Evolutionary conservation across 2,329 filamentous ascomycete genomes (phyloP), one percentile per base, ranked within the genome.

Genomic region (Monilinia aucupariae): DNA sequence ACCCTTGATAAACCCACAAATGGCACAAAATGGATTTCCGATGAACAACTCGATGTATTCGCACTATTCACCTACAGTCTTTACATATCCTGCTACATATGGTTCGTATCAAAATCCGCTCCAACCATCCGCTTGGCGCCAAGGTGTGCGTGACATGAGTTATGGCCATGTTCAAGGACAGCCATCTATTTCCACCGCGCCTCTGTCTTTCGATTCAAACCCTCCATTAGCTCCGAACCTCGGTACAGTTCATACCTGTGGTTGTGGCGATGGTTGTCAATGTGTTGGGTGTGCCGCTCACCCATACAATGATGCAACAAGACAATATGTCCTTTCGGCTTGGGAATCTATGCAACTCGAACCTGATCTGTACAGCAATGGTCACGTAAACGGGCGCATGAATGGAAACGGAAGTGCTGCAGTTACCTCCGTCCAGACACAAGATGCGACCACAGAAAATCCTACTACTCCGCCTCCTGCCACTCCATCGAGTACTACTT

Each of bases 271-370:
- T 61, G 77, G 77, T 34, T 90, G 87, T 67, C 81, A 85, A 67
- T 90, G 87, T 70, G 77, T 89, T 43, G 87, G 86, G 13, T 90
- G 87, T 71, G 80, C 85, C 6, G 83, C 83, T 2, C 86, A 89
- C 71, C 85, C 87, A 15, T 87, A 85, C 70, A 89, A 89, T 68
- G 79, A 83, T 9, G 82, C 85, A 27, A 89, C 83, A 58, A 81
- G 78, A 77, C 75, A 79, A 53, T 78, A 80, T 64, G 78, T 86
- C 3, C 76, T 80, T 59, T 81, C 80, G 8, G 80, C 80, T 70
- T 68, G 77, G 62, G 59, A 65, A 61, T 67, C 60, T 4, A 72
- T 71, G 68, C 61, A 69, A 27, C 64, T 64, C 9, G 70, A 69
- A 27, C 61, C 62, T 25, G 69, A 71, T 9, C 27, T 62, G 8